These are phyloP conservation scores for Calonectria multiphialidica DNA, from an alignment of 2,329 filamentous ascomycete species.

Conservation along the genomic window DNA sequence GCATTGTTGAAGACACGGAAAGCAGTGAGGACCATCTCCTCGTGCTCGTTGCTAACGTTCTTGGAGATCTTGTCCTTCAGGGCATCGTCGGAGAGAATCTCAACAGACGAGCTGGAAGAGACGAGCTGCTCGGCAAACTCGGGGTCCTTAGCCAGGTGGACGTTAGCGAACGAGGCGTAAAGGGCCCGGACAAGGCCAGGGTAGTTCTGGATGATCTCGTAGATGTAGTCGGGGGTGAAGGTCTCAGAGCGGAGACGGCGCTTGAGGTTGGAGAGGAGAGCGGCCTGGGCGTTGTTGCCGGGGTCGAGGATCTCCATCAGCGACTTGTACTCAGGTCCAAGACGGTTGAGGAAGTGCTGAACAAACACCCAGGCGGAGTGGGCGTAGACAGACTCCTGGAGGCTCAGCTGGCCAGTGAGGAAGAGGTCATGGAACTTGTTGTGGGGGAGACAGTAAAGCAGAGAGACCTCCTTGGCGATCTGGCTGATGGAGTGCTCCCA, in stretches of 20 bases:
- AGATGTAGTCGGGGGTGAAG: conserved; percentile 97
- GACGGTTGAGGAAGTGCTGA: conserved; percentile 96
- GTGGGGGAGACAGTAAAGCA: conserved; percentile 97
- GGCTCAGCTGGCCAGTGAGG: conserved; percentile 84
- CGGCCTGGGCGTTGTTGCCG: conserved; percentile 86
- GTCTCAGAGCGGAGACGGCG: conserved; percentile 94
- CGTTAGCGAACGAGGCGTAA: conserved; percentile 91
- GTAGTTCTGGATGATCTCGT: conserved; percentile 95
- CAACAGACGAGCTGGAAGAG: conserved; percentile 67
- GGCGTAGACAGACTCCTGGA: conserved; percentile 97
- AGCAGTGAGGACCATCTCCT: conserved; percentile 97
- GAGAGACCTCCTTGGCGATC: conserved; percentile 97
- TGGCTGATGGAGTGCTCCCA: conserved; percentile 97
- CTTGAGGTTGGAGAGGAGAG: conserved; percentile 94
- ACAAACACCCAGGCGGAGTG: conserved; percentile 99
- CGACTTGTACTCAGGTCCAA: conserved; percentile 92
- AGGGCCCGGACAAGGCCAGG: conserved; percentile 87
- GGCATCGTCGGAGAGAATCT: conserved; percentile 81
- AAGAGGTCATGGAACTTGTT: conserved; percentile 96
- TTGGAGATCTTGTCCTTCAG: conserved; percentile 83
- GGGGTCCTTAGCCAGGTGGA: conserved; percentile 74
- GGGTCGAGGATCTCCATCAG: conserved; percentile 83
- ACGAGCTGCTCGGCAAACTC: conserved; percentile 65
- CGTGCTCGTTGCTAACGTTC: conserved; percentile 91
- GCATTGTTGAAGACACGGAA: conserved; percentile 96